These are phyloP conservation scores for Podila verticillata DNA, from an alignment of 192 early-diverging fungal genomes.

Conservation along the genomic window DNA sequence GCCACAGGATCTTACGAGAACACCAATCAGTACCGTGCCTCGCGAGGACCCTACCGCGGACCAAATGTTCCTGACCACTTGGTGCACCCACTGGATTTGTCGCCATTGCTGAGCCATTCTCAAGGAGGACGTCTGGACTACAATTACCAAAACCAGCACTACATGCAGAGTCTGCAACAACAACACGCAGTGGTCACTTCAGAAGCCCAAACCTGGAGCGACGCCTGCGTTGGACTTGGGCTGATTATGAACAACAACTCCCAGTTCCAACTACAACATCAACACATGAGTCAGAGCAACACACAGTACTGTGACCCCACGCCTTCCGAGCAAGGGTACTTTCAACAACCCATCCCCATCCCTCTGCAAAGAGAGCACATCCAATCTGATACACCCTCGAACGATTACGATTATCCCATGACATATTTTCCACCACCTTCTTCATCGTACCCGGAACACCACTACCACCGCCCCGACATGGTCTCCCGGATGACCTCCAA, in stretches of 20 bases:
- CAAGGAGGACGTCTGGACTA: neutral
- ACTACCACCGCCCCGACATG: conserved; percentile 1
- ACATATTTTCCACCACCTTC: neutral
- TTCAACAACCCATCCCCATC: conserved; percentile 7
- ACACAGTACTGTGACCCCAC: neutral
- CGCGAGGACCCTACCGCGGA: neutral
- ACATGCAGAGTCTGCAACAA: neutral
- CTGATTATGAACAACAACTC: conserved; percentile 6
- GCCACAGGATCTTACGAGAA: neutral
- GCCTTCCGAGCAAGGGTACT: neutral
- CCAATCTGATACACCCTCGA: neutral
- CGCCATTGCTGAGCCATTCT: conserved; percentile 13
- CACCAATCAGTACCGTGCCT: neutral
- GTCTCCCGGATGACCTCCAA: conserved; percentile 5
- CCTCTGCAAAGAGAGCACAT: neutral
- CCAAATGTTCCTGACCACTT: conserved; percentile 10
- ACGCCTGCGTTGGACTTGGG: conserved; percentile 18
- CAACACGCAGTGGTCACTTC: neutral
- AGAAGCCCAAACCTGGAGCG: conserved; percentile 10
- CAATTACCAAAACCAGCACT: neutral
- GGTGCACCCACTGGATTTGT: conserved; percentile 30
- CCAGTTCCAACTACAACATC: neutral
- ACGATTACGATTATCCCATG: neutral
- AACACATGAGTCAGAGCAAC: neutral
- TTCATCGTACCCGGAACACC: neutral